Base-by-base conservation (phyloP, 768 basidiomycete species). In the Kwoniella mangroviensis region DNA sequence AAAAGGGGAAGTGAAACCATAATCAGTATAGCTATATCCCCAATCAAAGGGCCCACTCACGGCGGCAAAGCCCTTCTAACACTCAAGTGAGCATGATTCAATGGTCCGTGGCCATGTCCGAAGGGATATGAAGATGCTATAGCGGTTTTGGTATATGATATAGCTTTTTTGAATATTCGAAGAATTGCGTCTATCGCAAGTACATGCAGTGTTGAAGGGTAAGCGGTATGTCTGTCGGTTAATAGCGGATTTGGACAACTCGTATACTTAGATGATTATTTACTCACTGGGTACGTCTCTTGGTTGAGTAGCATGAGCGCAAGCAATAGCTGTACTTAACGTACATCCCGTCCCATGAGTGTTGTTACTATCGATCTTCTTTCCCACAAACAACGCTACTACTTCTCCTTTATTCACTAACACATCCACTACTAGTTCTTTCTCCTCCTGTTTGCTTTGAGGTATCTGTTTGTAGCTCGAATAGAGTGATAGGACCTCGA, bases 311-410 rank as follows among this genome's bases (percentile, higher is more conserved):
- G 77, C 75, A 54, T 65, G 43, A 17, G 73, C 24, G 65, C 88
- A 89, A 2, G 90, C 90, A 19, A 96, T 86, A 0, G 93, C 92
- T 0, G 94, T 89, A 56, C 89, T 90, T n/a, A 97, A 85, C 0
- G 94, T 97, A 80, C 94, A 97, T 1, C 94, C 94, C 0, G 94
- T 97, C 1, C 94, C 94, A 78, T 96, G 94, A 0, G 94, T 97
- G 65, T 72, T 80, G 57, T 26, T 49, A 61, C 72, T 74, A 24
- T 74, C 66, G 15, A 79, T 49, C 54, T 74, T 59, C n/a, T 59
- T 59, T 1, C 75, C 73, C 3, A 80, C 73, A 34, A 77, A 80
- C 12, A 77, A 45, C 4, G 58, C 68, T 12, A 61, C 49, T 4
- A 41, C 41, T 26, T 75, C 40, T 10, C 54, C 42, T 53, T 59